These are phyloP conservation scores for Blastobotrys buckinghamii DNA, from an alignment of 1,139 yeast genomes.

Conservation along the genomic window DNA sequence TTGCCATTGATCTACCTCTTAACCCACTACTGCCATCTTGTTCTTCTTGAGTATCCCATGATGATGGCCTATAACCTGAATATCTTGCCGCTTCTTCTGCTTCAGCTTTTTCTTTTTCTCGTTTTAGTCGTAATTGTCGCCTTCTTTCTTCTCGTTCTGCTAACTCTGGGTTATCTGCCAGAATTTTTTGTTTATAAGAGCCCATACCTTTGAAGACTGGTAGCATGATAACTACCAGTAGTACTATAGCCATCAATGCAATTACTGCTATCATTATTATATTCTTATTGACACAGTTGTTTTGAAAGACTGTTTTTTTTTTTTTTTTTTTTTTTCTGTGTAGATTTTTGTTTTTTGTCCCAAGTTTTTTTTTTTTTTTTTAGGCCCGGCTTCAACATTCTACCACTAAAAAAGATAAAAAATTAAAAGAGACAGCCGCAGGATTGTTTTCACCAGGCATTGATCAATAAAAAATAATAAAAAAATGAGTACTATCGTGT, in stretches of 20 bases:
- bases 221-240: conserved; percentile 12
- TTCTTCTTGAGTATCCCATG: conserved; percentile 9
- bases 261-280: background rate
- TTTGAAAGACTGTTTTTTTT: background rate
- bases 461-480: too few relatives aligned
- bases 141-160: conserved; percentile 8
- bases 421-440: too few relatives aligned
- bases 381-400: background rate
- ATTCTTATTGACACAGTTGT: background rate
- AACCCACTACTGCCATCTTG: conserved; percentile 1
- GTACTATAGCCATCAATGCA: background rate
- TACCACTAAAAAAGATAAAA: background rate
- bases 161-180: conserved; percentile 9
- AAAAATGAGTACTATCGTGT: background rate
- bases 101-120: conserved; percentile 1
- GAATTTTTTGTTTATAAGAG: conserved; percentile 12
- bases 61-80: conserved; percentile 7
- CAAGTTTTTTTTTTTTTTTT: background rate
- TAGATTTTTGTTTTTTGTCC: background rate
- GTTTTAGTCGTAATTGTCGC: conserved; percentile 8
- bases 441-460: too few relatives aligned
- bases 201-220: conserved; percentile 17
- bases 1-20: background rate
- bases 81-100: conserved; percentile 5
- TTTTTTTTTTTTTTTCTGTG: conserved; percentile 1